Evolutionary conservation across 2,329 filamentous ascomycete species (phyloP).

Genomic region (Venturia carpophila): DNA sequence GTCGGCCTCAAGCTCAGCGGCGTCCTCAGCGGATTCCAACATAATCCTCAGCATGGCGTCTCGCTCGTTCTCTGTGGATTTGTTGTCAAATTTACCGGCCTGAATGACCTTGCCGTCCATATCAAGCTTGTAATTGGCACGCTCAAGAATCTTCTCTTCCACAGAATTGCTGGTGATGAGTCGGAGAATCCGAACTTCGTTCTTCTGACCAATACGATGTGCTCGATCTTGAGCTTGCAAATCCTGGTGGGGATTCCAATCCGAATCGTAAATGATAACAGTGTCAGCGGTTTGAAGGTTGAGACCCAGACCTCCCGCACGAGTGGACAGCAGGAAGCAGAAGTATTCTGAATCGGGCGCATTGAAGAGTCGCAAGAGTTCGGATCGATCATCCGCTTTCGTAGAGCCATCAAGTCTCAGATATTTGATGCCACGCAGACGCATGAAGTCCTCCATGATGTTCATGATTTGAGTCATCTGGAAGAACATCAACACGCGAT

Average conservation of each 20-base stretch:
- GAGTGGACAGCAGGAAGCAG: conserved; percentile 96
- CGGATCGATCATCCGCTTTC: conserved; percentile 93
- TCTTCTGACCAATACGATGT: conserved; percentile 99
- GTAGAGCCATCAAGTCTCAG: conserved; percentile 93
- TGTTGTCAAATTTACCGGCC: conserved; percentile 98
- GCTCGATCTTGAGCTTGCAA: conserved; percentile 98
- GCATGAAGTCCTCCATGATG: conserved; percentile 98
- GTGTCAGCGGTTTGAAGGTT: conserved; percentile 97
- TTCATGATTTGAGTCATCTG: conserved; percentile 99
- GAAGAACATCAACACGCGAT: conserved; percentile 99
- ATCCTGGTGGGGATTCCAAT: conserved; percentile 99
- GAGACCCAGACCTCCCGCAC: conserved; percentile 93
- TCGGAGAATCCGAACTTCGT: conserved; percentile 92
- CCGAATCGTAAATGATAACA: conserved; percentile 98
- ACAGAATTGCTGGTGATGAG: conserved; percentile 95
- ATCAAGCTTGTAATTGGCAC: conserved; percentile 94
- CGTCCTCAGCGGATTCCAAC: conserved; percentile 68
- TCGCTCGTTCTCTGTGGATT: conserved; percentile 96
- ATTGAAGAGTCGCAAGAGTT: conserved; percentile 84
- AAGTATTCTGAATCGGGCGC: conserved; percentile 86
- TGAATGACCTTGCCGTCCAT: conserved; percentile 99
- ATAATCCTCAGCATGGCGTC: conserved; percentile 93
- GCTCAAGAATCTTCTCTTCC: conserved; percentile 96
- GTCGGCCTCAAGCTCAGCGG: conserved; percentile 71
- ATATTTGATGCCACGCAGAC: conserved; percentile 74